phyloP scores from a whole-genome alignment of 1,284 basidiomycete species.

The Marasmius tenuissimus region DNA sequence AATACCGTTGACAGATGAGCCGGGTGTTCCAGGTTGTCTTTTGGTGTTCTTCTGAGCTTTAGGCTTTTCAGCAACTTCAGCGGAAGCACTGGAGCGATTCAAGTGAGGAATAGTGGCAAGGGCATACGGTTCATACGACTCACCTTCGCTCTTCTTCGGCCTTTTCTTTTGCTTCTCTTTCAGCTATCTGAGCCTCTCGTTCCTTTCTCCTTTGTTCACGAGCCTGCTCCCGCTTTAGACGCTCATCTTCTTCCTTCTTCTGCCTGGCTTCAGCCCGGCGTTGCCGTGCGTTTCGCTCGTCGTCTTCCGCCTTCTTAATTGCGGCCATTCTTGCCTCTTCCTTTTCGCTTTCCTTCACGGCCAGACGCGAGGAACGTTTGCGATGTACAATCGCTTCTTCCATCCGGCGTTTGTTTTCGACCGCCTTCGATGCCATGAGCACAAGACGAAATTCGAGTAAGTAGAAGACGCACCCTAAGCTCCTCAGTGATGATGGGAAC shows the following conservation, averaged over 20 bases:
- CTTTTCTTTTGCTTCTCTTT: slow-evolving; percentile 19
- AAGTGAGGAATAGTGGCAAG: not conserved
- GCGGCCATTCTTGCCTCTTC: slow-evolving; percentile 62
- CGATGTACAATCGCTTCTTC: slow-evolving; percentile 74
- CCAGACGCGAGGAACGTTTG: slow-evolving; percentile 84
- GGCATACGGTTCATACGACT: not conserved
- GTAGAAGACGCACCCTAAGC: slow-evolving; percentile 48
- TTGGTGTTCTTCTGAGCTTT: not conserved
- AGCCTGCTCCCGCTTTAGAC: slow-evolving; percentile 55
- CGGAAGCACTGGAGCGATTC: not conserved
- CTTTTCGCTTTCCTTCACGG: slow-evolving; percentile 68
- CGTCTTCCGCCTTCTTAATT: slow-evolving; percentile 58
- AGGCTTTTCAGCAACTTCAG: not conserved
- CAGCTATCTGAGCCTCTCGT: slow-evolving; percentile 37
- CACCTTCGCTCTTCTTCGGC: slow-evolving; percentile 6
- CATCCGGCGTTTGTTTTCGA: slow-evolving; percentile 56
- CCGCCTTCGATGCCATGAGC: slow-evolving; percentile 44
- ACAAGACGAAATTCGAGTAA: not conserved
- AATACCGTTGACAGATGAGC: slow-evolving; percentile 9
- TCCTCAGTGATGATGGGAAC: slow-evolving; percentile 67
- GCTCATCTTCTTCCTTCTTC: slow-evolving; percentile 64
- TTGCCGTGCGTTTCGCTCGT: slow-evolving; percentile 64
- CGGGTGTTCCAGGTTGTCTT: not conserved
- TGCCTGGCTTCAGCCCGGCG: slow-evolving; percentile 61
- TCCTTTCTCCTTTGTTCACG: slow-evolving; percentile 54